phyloP scores from a whole-genome alignment of 192 early-diverging fungal species.

The Piromyces sp. region DNA sequence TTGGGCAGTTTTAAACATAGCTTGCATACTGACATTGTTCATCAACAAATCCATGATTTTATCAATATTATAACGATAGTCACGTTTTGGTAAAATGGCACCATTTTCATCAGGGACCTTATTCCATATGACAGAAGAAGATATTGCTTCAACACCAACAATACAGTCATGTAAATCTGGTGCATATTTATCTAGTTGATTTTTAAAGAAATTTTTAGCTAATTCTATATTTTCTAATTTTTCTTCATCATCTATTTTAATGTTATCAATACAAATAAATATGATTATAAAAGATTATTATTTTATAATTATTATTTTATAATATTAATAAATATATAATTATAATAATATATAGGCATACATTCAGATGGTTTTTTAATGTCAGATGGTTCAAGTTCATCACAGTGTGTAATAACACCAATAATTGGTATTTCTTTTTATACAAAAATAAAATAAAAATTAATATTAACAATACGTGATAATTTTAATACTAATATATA shows the following conservation, averaged over 20 bases:
- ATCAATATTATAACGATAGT: neutral
- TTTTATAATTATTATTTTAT: no score
- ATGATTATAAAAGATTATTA: no score
- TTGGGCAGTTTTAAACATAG: neutral
- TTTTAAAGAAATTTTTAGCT: neutral
- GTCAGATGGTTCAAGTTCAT: neutral
- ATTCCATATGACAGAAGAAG: neutral
- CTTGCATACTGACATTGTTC: neutral
- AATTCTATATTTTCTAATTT: neutral
- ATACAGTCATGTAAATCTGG: neutral
- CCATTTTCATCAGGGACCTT: neutral
- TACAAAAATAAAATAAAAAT: no score
- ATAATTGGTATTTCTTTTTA: neutral
- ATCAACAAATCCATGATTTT: neutral
- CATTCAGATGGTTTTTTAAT: neutral
- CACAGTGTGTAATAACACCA: neutral
- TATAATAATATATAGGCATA: no score
- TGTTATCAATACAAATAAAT: no score
- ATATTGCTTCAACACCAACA: neutral
- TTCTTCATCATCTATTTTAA: neutral
- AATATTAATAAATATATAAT: no score
- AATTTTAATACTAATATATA: no score
- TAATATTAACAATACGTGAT: no score
- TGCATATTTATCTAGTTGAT: neutral
- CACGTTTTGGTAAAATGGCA: neutral